Evolutionary conservation across 2,329 filamentous ascomycete species (phyloP).

Genomic region (Pseudocercospora crystallina): DNA sequence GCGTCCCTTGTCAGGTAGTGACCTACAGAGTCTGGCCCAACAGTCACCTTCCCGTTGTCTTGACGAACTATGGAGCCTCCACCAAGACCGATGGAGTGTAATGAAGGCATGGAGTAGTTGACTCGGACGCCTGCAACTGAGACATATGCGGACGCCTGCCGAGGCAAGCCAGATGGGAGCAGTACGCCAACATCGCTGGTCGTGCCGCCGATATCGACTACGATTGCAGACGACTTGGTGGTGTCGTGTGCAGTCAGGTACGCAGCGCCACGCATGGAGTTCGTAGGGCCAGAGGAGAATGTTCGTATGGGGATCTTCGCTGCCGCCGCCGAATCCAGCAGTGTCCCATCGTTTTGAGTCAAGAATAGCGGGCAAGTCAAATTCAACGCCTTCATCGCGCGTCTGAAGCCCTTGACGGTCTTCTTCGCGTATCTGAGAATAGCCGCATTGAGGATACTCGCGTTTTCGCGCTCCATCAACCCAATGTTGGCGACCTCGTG

Average conservation of each 20-base stretch:
- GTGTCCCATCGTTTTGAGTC: constrained; percentile 54
- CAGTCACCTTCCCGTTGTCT: constrained; percentile 37
- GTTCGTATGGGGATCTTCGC: constrained; percentile 52
- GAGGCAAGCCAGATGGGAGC: constrained; percentile 60
- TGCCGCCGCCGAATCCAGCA: constrained; percentile 49
- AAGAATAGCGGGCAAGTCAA: constrained; percentile 52
- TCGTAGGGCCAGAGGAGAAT: constrained; percentile 54
- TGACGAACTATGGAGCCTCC: constrained; percentile 51
- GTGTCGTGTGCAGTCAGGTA: constrained; percentile 50
- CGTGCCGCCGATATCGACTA: constrained; percentile 66
- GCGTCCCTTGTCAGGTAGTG: constrained; percentile 51
- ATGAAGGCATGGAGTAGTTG: constrained; percentile 45
- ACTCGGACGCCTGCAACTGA: constrained; percentile 62
- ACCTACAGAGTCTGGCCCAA: constrained; percentile 61
- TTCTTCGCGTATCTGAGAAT: constrained; percentile 48
- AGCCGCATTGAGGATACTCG: constrained; percentile 52
- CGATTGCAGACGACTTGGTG: constrained; percentile 45
- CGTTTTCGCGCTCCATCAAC: constrained; percentile 53
- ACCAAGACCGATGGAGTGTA: constrained; percentile 58
- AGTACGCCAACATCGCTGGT: constrained; percentile 64
- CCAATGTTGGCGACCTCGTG: constrained; percentile 53
- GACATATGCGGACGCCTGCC: constrained; percentile 61
- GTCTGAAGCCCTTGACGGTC: constrained; percentile 48
- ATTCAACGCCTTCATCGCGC: constrained; percentile 46
- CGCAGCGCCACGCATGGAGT: constrained; percentile 57